These are phyloP conservation scores for Tephrocybe sp. DNA, from an alignment of 768 basidiomycete species.

Conservation along the genomic window DNA sequence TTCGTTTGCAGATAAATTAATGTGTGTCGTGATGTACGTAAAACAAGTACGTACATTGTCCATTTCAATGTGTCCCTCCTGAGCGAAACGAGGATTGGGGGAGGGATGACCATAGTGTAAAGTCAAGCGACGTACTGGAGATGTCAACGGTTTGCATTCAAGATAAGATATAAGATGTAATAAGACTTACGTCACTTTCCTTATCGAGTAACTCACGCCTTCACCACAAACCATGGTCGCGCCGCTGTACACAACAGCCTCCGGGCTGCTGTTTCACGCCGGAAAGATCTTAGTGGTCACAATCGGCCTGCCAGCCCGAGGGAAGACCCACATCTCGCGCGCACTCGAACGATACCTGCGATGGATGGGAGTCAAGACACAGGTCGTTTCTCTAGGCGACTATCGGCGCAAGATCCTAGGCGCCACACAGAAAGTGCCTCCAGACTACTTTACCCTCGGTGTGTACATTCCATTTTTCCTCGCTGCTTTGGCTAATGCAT, in stretches of 20 bases:
- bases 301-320: slow-evolving; percentile 90
- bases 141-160: no score
- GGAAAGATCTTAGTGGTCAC: slow-evolving; percentile 94
- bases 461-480: no score
- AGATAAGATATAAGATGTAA: no score
- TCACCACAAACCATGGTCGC: slow-evolving; percentile 90
- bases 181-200: not conserved
- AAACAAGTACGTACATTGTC: no score
- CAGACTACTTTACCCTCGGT: slow-evolving; percentile 91
- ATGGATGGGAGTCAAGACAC: slow-evolving; percentile 97
- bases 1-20: no score
- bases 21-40: no score
- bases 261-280: slow-evolving; percentile 84
- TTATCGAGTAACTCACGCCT: no score
- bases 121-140: no score
- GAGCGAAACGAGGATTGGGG: no score
- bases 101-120: no score
- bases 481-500: no score
- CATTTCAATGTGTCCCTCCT: no score
- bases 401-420: slow-evolving; percentile 90
- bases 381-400: slow-evolving; percentile 94
- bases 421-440: slow-evolving; percentile 81
- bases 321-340: slow-evolving; percentile 96
- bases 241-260: slow-evolving; percentile 92
- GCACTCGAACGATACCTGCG: slow-evolving; percentile 95